Base-by-base conservation (phyloP, 2,329 filamentous ascomycete species). In the Onygenales sp. region DNA sequence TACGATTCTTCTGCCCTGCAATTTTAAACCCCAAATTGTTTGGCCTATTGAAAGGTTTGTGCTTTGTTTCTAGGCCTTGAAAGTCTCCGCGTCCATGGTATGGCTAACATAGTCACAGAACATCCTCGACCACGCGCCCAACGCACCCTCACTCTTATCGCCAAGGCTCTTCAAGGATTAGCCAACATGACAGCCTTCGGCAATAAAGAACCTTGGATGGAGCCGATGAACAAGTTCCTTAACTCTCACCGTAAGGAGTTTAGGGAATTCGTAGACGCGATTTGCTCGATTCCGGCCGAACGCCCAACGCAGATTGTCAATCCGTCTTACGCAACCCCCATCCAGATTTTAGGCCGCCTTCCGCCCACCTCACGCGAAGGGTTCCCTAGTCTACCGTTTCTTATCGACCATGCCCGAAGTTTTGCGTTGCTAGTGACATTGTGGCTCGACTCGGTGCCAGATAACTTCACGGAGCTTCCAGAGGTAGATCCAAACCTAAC, bases 121-220 rank as follows among this genome's bases (percentile, higher is more conserved):
- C 87, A 95, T 59, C 90, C 92, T 27, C 86, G 86, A 49, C 82
- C 84, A 31, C 85, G 84, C 51, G 89, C 91, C 9, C 89, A 95
- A 66, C 83, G 92, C 43, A 95, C 91, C 0, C 78, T 96, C 51
- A 96, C 92, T 0, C 78, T 97, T 49, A 91, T 97, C 55, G 89
- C 92, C 27, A 97, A 97, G 70, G 89, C 87, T 1, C 75, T 97
- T 7, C 91, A 96, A 70, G 91, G 89, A 13, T 78, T 97, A 55
- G 89, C 90, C 14, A 96, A 96, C 66, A 79, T 96, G 71, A 88
- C 89, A 2, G 89, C 83, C 0, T 96, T 96, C 65, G 92, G 92
- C 42, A 91, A 87, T 65, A 95, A 95, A 66, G 92, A 97, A 69
- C 84, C 86, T n/a, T 97, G 90, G 89, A 96, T 97, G 91, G 91